These are phyloP conservation scores for Pichia sp. DNA, from an alignment of 1,139 yeast species.

Conservation along the genomic window DNA sequence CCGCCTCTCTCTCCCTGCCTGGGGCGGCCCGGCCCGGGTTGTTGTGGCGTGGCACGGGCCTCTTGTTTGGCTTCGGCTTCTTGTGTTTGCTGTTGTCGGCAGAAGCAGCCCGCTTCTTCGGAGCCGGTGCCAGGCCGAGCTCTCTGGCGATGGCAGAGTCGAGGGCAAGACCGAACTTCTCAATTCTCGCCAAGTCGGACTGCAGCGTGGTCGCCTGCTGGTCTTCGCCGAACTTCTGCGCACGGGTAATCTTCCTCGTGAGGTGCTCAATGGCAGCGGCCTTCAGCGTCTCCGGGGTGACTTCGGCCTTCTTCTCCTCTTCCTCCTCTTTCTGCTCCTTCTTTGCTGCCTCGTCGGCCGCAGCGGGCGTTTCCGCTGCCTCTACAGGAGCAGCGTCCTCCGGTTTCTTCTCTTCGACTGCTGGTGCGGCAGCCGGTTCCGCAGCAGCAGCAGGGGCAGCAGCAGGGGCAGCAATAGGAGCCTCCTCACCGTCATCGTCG, in stretches of 20 bases:
- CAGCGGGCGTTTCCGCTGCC: slow-evolving; percentile 2
- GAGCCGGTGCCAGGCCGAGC: slow-evolving; percentile 42
- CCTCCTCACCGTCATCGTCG: slow-evolving; percentile 21
- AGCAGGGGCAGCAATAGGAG: background rate
- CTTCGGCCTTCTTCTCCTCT: slow-evolving; percentile 38
- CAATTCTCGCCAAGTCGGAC: slow-evolving; percentile 64
- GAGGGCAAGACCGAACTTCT: slow-evolving; percentile 76
- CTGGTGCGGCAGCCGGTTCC: slow-evolving; percentile 10
- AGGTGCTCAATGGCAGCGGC: slow-evolving; percentile 64
- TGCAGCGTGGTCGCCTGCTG: slow-evolving; percentile 44
- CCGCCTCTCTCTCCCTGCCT: background rate
- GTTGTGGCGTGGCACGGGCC: background rate
- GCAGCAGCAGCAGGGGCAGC: slow-evolving; percentile 5
- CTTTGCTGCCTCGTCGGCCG: slow-evolving; percentile 17
- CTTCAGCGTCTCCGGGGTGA: slow-evolving; percentile 67
- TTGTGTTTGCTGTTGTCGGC: background rate
- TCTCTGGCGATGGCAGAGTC: slow-evolving; percentile 67
- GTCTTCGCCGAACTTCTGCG: slow-evolving; percentile 69
- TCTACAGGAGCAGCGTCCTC: slow-evolving; percentile 1
- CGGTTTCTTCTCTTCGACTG: slow-evolving; percentile 15
- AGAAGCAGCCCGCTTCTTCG: background rate
- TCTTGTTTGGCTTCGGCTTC: background rate
- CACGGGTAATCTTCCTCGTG: slow-evolving; percentile 63
- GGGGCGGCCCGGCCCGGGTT: background rate
- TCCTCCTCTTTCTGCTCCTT: slow-evolving; percentile 12